Percentiles rank a stretch among this genome's conserved stretches.
Conservation (phyloP, 2,329 filamentous ascomycete species). For the Venturia asperata region DNA sequence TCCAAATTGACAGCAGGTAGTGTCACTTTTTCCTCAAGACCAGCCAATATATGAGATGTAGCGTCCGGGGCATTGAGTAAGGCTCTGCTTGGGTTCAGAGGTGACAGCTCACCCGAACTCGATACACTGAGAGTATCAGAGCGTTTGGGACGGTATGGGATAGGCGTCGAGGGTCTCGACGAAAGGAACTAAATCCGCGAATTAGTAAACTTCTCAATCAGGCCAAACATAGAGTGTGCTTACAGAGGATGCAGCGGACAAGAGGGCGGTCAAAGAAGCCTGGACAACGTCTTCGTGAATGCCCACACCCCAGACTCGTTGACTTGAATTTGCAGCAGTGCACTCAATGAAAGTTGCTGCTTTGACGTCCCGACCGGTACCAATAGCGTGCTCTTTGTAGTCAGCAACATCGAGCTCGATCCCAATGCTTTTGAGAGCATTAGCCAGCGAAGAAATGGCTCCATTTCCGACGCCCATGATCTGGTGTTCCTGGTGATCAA, state of each 20-base stretch:
- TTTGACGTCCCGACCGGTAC: slow-evolving; percentile 71
- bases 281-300: slow-evolving; percentile 91
- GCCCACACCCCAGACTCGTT: slow-evolving; percentile 82
- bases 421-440: slow-evolving; percentile 69
- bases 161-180: slow-evolving; percentile 61
- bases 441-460: slow-evolving; percentile 79
- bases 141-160: slow-evolving; percentile 53
- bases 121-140: slow-evolving; percentile 41
- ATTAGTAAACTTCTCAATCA: slow-evolving; percentile 21
- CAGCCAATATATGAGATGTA: slow-evolving; percentile 27
- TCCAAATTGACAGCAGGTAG: not conserved
- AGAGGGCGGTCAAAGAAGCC: slow-evolving; percentile 75
- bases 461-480: slow-evolving; percentile 80
- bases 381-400: slow-evolving; percentile 95
- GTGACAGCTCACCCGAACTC: slow-evolving; percentile 24
- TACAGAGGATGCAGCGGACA: slow-evolving; percentile 81
- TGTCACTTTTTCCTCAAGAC: slow-evolving; percentile 24
- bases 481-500: slow-evolving; percentile 72
- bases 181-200: slow-evolving; percentile 56
- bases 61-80: slow-evolving; percentile 28
- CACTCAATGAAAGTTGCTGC: slow-evolving; percentile 96
- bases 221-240: slow-evolving; percentile 36
- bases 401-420: slow-evolving; percentile 86
- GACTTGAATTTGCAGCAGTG: slow-evolving; percentile 55
- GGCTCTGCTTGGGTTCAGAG: slow-evolving; percentile 25